Evolutionary conservation across 345 rosid species (phyloP), one percentile per base, ranked within the genome.

Genomic region (Viola odorata): DNA sequence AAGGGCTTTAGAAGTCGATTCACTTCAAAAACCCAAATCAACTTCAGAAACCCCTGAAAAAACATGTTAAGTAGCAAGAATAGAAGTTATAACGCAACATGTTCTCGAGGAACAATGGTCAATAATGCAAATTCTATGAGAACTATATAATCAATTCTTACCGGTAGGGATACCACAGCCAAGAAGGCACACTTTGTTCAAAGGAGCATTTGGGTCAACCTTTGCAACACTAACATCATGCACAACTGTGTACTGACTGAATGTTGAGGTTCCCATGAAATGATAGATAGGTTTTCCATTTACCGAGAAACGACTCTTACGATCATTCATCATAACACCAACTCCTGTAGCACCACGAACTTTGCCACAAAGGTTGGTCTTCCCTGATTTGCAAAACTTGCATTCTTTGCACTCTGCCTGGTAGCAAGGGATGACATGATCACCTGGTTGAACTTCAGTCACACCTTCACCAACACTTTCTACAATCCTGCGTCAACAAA

Each of bases 131-230:
- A n/a, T 6, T 37, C 5, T 3, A n/a, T 11, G 41, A 16, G 23
- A 23, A 13, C 6, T 23, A 52, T 53, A 58, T 42, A 54, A 50
- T 14, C 42, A 5, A 12, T 58, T 10, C 77, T 66, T 78, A 85
- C 99, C 99, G 58, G 99, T 95, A 47, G 99, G 84, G 82, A 95
- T 92, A 80, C 99, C 99, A 82, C 99, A 91, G 4, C 97, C 99
- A 77, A 95, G 97, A 69, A 95, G 99, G 81, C 97, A 88, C 3
- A 95, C 97, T 87, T 91, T 95, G 0, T 95, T 96, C 81, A 95
- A 69, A 61, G 97, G 99, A 75, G 99, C 99, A 49, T 70, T 44
- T 17, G 94, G 94, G 68, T 95, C 95, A 49, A 95, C 74, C 77
- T 91, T 95, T 4, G 99, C 99, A 50, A 95, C 99, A 56, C 99